Conservation (phyloP, 78 protist species). For the Dictyostelium citrinum region DNA sequence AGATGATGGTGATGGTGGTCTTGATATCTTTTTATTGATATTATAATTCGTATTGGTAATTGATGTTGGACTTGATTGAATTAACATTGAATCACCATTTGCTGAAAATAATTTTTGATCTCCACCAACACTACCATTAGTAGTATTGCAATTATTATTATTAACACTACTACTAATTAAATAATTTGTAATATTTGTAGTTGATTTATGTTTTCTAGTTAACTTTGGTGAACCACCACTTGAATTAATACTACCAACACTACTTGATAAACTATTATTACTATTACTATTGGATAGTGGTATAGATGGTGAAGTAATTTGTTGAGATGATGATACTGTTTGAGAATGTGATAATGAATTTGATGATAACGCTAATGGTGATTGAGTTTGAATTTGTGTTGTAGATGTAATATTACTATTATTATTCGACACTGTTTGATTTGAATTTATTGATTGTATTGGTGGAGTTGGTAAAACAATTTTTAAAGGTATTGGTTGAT, state of each 20-base stretch:
- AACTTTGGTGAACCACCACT: neutral
- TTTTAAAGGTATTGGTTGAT: neutral
- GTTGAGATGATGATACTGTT: neutral
- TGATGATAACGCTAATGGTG: neutral
- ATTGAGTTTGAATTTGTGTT: neutral
- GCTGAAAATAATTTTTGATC: slow-evolving; percentile 17
- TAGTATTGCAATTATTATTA: too few relatives aligned
- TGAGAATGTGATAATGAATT: neutral
- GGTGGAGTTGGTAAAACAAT: neutral
- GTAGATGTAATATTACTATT: neutral
- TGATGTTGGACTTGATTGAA: slow-evolving; percentile 50
- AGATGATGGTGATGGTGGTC: neutral
- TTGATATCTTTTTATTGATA: neutral
- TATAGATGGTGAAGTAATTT: neutral
- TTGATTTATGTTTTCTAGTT: neutral
- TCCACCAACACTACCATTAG: neutral
- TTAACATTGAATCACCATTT: slow-evolving; percentile 19
- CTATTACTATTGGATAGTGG: neutral
- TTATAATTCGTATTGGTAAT: slow-evolving; percentile 63
- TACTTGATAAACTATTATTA: neutral
- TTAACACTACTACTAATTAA: neutral
- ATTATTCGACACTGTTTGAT: neutral
- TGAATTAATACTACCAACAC: neutral
- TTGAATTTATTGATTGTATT: neutral
- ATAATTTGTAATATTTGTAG: neutral